These are phyloP conservation scores for Wickerhamiella hasegawae DNA, from an alignment of 805 yeast genomes.

Conservation along the genomic window DNA sequence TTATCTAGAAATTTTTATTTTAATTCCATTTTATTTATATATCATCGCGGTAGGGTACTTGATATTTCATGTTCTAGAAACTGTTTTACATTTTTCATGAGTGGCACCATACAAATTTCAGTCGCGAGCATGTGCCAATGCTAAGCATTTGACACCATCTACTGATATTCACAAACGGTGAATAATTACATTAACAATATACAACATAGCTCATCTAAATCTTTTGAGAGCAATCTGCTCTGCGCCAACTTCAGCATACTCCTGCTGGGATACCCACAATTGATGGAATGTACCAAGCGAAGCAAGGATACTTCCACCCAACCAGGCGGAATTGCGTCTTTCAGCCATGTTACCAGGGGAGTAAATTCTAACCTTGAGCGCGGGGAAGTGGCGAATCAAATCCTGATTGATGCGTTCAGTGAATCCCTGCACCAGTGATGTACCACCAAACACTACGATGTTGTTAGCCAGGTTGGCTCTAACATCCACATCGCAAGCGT, in stretches of 20 bases:
- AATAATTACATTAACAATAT: neutral
- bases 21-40: no score
- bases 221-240: slow-evolving; percentile 67
- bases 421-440: slow-evolving; percentile 65
- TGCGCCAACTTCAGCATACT: slow-evolving; percentile 76
- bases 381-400: slow-evolving; percentile 55
- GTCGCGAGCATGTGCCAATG: no score
- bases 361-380: slow-evolving; percentile 68
- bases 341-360: slow-evolving; percentile 61
- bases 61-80: no score
- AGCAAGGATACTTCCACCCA: slow-evolving; percentile 80
- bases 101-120: no score
- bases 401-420: slow-evolving; percentile 64
- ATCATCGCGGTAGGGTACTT: no score
- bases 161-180: no score
- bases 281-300: slow-evolving; percentile 91
- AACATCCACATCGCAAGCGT: slow-evolving; percentile 62
- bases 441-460: slow-evolving; percentile 74
- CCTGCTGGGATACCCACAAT: slow-evolving; percentile 83
- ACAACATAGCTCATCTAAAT: slow-evolving; percentile 36
- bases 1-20: no score
- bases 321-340: slow-evolving; percentile 71
- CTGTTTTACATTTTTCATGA: no score
- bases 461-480: slow-evolving; percentile 80
- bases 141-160: no score